A percentile compares a stretch with the other conserved stretches of the same genome.
phyloP scores from a whole-genome alignment of 305 asterid genomes.

The Solanum chacoense region DNA sequence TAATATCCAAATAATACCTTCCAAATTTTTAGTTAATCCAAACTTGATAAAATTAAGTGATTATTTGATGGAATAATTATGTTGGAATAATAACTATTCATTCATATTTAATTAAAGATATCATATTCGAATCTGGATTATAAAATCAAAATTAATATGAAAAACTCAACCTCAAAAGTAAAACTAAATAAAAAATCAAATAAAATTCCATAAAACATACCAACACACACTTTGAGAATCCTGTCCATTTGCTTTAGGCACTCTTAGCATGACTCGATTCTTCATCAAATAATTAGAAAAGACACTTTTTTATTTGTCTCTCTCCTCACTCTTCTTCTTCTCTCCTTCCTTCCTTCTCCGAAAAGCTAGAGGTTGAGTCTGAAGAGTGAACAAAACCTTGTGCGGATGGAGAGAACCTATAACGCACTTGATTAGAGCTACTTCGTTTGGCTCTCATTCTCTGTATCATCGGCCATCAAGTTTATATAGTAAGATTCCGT shows the following conservation, averaged over 20 bases:
- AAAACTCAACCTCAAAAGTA: background rate
- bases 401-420: background rate
- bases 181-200: background rate
- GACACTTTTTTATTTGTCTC: too few relatives aligned
- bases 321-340: background rate
- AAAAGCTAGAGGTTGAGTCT: background rate
- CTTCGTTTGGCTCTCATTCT: background rate
- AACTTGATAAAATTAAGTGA: background rate
- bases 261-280: background rate
- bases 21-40: background rate
- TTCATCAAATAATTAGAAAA: background rate
- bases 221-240: background rate
- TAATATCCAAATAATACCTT: background rate
- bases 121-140: background rate
- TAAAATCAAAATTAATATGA: background rate
- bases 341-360: background rate
- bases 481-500: background rate
- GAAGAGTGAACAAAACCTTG: background rate
- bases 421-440: background rate
- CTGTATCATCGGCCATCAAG: background rate
- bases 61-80: background rate
- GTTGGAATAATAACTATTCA: background rate
- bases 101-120: background rate
- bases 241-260: background rate
- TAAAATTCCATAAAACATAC: background rate